A percentile compares a stretch with the other conserved stretches of the same genome.
Conservation (phyloP, 805 yeast genomes). For the Yamadazyma sp. region DNA sequence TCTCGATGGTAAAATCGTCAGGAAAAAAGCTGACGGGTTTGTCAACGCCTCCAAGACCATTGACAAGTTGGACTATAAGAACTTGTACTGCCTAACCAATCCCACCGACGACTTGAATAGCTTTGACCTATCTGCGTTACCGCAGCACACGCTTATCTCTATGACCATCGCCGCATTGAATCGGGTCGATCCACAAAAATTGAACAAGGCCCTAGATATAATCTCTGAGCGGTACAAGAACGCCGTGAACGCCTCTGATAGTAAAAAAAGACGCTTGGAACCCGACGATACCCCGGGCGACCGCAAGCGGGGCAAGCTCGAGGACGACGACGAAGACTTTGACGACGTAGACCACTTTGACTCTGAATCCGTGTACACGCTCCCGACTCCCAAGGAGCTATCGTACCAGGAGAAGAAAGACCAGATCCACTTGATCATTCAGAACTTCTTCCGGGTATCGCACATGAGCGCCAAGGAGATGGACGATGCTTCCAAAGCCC, state of each 20-base stretch:
- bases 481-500: constrained; percentile 18
- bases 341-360: constrained; percentile 23
- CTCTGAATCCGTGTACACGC: constrained; percentile 45
- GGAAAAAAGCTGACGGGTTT: constrained; percentile 45
- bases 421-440: constrained; percentile 57
- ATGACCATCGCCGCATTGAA: constrained; percentile 69
- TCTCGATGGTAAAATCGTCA: constrained; percentile 32
- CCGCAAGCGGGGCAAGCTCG: constrained; percentile 15
- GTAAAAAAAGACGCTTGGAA: constrained; percentile 5
- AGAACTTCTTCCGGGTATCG: constrained; percentile 55
- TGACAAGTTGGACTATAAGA: constrained; percentile 47
- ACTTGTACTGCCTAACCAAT: constrained; percentile 67
- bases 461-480: constrained; percentile 23
- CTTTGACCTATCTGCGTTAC: constrained; percentile 70
- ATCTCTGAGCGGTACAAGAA: constrained; percentile 64
- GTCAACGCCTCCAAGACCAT: constrained; percentile 30
- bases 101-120: constrained; percentile 57
- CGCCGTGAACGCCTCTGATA: constrained; percentile 17
- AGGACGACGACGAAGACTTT: constrained; percentile 28
- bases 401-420: constrained; percentile 54
- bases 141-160: constrained; percentile 59
- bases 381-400: constrained; percentile 59
- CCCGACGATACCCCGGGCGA: constrained; percentile 7
- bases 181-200: constrained; percentile 48
- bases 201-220: constrained; percentile 68